These are phyloP conservation scores for Coemansia sp. DNA, from an alignment of 371 early-diverging fungal species.

Conservation along the genomic window DNA sequence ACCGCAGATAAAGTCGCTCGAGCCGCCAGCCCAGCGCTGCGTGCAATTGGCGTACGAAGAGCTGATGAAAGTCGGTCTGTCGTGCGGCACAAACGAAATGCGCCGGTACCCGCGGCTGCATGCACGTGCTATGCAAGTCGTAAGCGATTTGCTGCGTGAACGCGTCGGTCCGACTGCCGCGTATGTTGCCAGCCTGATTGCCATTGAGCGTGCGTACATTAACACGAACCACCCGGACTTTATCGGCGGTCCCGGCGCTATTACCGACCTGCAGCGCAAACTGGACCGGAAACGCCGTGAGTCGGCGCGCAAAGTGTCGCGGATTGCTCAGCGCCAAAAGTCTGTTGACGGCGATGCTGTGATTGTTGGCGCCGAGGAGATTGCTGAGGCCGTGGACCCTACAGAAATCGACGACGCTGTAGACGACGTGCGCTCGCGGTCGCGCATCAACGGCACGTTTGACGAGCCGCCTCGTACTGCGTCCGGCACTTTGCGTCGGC, in stretches of 20 bases:
- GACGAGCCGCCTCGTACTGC: slow-evolving; percentile 24
- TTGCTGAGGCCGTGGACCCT: slow-evolving; percentile 13
- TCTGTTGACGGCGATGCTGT: slow-evolving; percentile 38
- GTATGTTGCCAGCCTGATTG: slow-evolving; percentile 80
- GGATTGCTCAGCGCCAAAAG: slow-evolving; percentile 18
- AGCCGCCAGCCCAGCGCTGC: slow-evolving; percentile 80
- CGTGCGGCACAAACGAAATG: slow-evolving; percentile 77
- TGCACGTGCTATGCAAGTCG: slow-evolving; percentile 71
- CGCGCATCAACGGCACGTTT: neutral
- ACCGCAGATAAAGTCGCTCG: slow-evolving; percentile 76
- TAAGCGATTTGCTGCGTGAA: slow-evolving; percentile 79
- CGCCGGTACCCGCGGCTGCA: slow-evolving; percentile 79
- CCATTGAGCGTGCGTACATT: slow-evolving; percentile 86
- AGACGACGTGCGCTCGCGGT: slow-evolving; percentile 13
- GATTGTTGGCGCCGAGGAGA: slow-evolving; percentile 19
- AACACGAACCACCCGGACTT: slow-evolving; percentile 94
- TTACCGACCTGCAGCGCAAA: slow-evolving; percentile 55
- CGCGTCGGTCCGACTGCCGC: slow-evolving; percentile 67
- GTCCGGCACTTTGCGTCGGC: slow-evolving; percentile 25
- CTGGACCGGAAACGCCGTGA: slow-evolving; percentile 51
- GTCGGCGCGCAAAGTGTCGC: slow-evolving; percentile 19
- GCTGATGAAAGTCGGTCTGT: slow-evolving; percentile 83
- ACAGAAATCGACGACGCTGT: slow-evolving; percentile 35
- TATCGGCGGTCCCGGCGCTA: slow-evolving; percentile 74
- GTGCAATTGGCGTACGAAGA: slow-evolving; percentile 89